Base-by-base conservation (phyloP, 164 flowering plant species). In the Macadamia integrifolia region DNA sequence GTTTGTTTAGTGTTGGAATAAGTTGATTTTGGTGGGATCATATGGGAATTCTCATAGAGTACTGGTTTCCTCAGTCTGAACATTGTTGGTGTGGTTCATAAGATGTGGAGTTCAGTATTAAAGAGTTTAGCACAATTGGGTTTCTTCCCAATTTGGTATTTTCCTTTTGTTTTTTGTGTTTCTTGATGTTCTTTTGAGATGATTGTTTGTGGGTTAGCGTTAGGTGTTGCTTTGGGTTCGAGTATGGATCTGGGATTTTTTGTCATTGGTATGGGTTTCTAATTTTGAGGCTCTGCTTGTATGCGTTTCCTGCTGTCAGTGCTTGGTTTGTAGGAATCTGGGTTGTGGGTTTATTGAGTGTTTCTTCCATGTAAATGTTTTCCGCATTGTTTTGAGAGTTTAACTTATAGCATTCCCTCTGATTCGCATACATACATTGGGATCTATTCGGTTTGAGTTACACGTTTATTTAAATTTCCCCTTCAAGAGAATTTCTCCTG, bases 21-120 rank as follows among this genome's bases (percentile, higher is more conserved):
- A 49, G 44, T 58, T 56, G 59, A 72, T 61, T 66, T 69, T 76
- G 68, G 58, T 72, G 70, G 46, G 48, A 60, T 72, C 71, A 42
- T 9, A 9, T 75, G 32, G 65, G 28, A 71, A 71, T 68, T 71
- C 56, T 60, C 28, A 13, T 31, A 30, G 31, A 58, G 14, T 10
- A 18, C 12, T 53, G 63, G 30, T 58, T 40, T 66, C 23, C 30
- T 66, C 23, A 2, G 49, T 56, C 68, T 9, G 57, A 44, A 57
- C 48, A 66, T 49, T 65, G 50, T 42, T 69, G 56, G 60, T 65
- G n/a, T 53, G 61, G 48, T 60, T 68, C 23, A 53, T 60, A 69
- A 67, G 42, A 35, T 46, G 56, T 55, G 44, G 64, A 59, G 55
- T 29, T 57, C 66, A 35, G 61, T 43, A 63, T 67, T 13, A 50